phyloP scores from a whole-genome alignment of 768 basidiomycete genomes.

The Steccherinum ochraceum region DNA sequence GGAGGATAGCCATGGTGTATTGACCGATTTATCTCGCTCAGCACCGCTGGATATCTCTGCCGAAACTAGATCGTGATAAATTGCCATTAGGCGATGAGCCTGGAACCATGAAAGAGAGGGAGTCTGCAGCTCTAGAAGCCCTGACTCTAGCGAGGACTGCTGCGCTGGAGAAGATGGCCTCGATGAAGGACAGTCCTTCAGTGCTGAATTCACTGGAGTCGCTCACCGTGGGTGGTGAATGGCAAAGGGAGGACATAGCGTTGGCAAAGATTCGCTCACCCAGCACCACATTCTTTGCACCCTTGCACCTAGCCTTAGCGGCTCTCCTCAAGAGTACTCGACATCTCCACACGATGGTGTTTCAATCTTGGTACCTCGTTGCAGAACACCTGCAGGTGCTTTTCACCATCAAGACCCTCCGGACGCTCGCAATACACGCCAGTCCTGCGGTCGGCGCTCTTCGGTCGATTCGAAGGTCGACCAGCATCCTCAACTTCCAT shows the following conservation, averaged over 20 bases:
- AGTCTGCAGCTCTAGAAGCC: neutral
- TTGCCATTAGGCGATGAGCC: neutral
- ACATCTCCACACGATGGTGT: too few species aligned
- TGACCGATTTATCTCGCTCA: neutral
- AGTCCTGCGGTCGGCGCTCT: neutral
- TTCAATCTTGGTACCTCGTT: neutral
- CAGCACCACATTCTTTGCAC: too few species aligned
- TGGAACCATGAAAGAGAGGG: neutral
- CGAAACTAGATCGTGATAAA: neutral
- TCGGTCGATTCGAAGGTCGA: neutral
- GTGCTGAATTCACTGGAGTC: too few species aligned
- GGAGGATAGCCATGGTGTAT: neutral
- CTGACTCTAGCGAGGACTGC: too few species aligned
- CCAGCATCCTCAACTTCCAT: neutral
- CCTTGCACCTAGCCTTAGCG: too few species aligned
- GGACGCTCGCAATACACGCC: neutral
- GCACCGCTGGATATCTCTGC: neutral
- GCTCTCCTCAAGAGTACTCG: too few species aligned
- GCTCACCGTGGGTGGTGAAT: too few species aligned
- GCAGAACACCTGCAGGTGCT: neutral
- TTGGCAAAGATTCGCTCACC: too few species aligned
- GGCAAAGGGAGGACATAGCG: too few species aligned
- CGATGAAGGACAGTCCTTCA: too few species aligned
- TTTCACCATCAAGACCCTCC: neutral
- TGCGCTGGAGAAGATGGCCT: too few species aligned